Evolutionary conservation across 345 rosid species (phyloP), one percentile per base, ranked within the genome.

Genomic region (Populus simonii): DNA sequence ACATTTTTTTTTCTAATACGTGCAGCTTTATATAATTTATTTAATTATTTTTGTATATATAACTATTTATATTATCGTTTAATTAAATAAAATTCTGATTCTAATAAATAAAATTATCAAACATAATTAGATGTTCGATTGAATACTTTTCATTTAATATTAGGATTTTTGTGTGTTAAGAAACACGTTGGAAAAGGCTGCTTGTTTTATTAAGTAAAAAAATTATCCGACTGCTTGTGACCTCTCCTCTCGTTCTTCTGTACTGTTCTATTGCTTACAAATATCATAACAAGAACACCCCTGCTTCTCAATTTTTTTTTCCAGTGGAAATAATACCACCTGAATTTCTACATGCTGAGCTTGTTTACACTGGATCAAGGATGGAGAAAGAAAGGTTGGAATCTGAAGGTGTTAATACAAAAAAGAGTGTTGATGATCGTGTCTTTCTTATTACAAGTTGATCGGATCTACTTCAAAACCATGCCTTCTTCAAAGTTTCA

Each of bases 401-500:
- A 3, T 16, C 8, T 61, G 66, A 2, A 29, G 29, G 68, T 27
- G 70, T 71, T 18, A 59, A 62, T 38, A 5, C 20, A 33, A 47
- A 72, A 33, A 47, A 72, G 71, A 23, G 4, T 39, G 62, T 29
- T 38, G 31, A 45, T 31, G 38, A 59, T 71, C 71, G 17, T 59
- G 70, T 43, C 22, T 20, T 70, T 70, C 75, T 22, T 38, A 16
- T n/a, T 47, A 12, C 8, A 45, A 76, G 53, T 4, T 35, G 8
- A 66, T 65, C 43, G 10, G 72, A 43, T 11, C 12, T 0, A 74
- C 15, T 77, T 61, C 83, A 78, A 81, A 74, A 79, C 7, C 77
- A 63, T 41, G 69, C 76, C 78, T 16, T n/a, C 68, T 27, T 62
- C 23, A 76, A 72, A 36, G 43, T 49, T 78, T 85, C 86, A 89